These are phyloP conservation scores for Neofusicoccum umdonicola DNA, from an alignment of 2,329 filamentous ascomycete genomes.

Conservation along the genomic window DNA sequence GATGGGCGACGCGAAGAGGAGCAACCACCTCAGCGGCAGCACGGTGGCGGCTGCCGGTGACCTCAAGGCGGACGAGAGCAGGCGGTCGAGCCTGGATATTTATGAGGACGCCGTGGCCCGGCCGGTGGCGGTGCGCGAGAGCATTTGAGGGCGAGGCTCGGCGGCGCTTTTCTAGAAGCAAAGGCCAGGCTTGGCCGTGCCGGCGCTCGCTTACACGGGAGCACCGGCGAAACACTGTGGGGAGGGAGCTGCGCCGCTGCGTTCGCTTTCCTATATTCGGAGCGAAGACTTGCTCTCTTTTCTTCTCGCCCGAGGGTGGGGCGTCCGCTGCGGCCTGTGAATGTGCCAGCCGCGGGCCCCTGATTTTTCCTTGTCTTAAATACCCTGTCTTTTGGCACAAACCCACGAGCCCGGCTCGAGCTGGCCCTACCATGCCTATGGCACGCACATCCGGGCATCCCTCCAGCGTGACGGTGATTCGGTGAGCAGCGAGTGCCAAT, in stretches of 20 bases:
- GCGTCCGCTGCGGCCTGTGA: background rate
- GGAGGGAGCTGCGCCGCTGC: background rate
- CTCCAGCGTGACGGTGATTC: background rate
- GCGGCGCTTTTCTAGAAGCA: background rate
- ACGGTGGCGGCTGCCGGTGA: conserved; percentile 24
- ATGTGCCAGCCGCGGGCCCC: background rate
- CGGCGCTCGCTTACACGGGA: background rate
- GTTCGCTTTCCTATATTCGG: background rate
- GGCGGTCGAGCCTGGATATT: conserved; percentile 46
- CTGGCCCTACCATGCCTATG: background rate
- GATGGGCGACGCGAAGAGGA: conserved; percentile 34
- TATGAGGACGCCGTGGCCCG: conserved; percentile 41
- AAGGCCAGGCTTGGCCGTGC: background rate
- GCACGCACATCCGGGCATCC: background rate
- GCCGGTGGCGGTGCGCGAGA: conserved; percentile 48
- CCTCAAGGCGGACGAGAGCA: conserved; percentile 26
- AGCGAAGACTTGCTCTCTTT: background rate
- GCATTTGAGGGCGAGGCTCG: conserved; percentile 39
- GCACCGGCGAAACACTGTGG: background rate
- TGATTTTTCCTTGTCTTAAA: background rate
- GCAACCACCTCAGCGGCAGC: background rate
- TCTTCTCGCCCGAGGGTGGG: background rate
- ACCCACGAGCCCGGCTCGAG: background rate
- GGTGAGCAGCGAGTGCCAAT: conserved; percentile 2
- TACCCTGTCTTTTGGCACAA: background rate